Evolutionary conservation across 768 basidiomycete species (phyloP).

Genomic region (Mycena pura): DNA sequence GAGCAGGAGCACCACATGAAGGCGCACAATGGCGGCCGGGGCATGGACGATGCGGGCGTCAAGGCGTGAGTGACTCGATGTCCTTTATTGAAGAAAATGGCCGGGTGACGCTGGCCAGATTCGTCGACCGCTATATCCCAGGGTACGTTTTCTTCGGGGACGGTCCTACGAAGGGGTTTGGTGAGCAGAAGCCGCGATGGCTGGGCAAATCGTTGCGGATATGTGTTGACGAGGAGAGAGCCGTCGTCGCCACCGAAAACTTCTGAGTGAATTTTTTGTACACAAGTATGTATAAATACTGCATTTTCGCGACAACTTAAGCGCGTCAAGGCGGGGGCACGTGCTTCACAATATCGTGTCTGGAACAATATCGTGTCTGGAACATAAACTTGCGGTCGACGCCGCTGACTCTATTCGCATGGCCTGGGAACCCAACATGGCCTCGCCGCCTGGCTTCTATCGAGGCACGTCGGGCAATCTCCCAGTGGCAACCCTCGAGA

Average conservation of each 20-base stretch:
- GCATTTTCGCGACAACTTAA: no score
- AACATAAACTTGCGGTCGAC: no score
- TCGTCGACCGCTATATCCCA: constrained; percentile 93
- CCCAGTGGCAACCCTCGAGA: constrained; percentile 11
- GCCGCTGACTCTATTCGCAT: no score
- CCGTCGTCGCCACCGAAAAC: constrained; percentile 10
- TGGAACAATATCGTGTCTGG: no score
- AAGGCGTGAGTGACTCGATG: constrained; percentile 58
- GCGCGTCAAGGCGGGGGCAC: no score
- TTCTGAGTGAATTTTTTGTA: no score
- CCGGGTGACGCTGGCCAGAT: constrained; percentile 62
- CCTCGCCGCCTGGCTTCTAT: constrained; percentile 10
- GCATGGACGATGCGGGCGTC: constrained; percentile 82
- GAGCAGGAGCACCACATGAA: constrained; percentile 95
- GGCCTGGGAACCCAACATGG: constrained; percentile 3
- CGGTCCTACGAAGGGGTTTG: constrained; percentile 46
- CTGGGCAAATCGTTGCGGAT: constrained; percentile 8
- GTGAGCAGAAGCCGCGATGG: constrained; percentile 10
- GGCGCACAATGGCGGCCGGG: constrained; percentile 77
- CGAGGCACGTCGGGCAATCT: constrained; percentile 5
- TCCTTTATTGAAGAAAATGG: background rate
- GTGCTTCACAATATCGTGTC: no score
- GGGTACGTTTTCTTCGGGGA: constrained; percentile 89
- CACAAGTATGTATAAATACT: no score
- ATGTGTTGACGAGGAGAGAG: constrained; percentile 10